A percentile compares a stretch with the other conserved stretches of the same genome.
Conservation (phyloP, 371 early-diverging fungal species). For the Dichotomocladium elegans region DNA sequence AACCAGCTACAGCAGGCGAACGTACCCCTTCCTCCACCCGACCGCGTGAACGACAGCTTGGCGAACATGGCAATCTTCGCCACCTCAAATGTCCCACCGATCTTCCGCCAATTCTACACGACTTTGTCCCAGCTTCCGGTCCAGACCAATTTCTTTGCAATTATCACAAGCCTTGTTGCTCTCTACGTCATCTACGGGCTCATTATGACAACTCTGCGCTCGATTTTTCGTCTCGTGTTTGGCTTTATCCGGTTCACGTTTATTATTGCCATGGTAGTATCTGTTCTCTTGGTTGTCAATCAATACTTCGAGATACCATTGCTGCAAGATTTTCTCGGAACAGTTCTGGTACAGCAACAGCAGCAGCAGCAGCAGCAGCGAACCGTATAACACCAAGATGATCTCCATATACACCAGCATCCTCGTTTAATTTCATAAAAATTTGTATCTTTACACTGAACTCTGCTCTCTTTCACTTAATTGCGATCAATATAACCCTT, state of each 20-base stretch:
- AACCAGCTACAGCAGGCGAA: constrained; percentile 18
- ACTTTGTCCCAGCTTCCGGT: constrained; percentile 21
- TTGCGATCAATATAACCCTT: constrained; percentile 2
- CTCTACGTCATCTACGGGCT: constrained; percentile 28
- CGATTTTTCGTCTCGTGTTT: constrained; percentile 26
- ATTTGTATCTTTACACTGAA: not conserved
- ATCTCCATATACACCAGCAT: not conserved
- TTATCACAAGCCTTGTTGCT: constrained; percentile 23
- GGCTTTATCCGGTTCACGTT: constrained; percentile 39
- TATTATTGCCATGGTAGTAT: constrained; percentile 18
- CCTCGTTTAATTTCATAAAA: not conserved
- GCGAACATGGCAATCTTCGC: not conserved
- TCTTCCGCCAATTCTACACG: constrained; percentile 19
- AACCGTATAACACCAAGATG: not conserved
- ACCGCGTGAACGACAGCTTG: constrained; percentile 10
- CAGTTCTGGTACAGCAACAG: constrained; percentile 1
- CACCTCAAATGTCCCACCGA: constrained; percentile 20
- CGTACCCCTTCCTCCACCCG: constrained; percentile 23
- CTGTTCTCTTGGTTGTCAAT: constrained; percentile 16
- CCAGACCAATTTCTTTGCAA: constrained; percentile 31
- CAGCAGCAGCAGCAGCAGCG: not conserved
- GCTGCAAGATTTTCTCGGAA: not conserved
- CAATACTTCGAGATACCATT: constrained; percentile 12
- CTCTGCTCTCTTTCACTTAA: not conserved
- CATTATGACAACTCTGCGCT: constrained; percentile 21